phyloP scores from a whole-genome alignment of 2,329 filamentous ascomycete species.

The Hypoxylon sp. region DNA sequence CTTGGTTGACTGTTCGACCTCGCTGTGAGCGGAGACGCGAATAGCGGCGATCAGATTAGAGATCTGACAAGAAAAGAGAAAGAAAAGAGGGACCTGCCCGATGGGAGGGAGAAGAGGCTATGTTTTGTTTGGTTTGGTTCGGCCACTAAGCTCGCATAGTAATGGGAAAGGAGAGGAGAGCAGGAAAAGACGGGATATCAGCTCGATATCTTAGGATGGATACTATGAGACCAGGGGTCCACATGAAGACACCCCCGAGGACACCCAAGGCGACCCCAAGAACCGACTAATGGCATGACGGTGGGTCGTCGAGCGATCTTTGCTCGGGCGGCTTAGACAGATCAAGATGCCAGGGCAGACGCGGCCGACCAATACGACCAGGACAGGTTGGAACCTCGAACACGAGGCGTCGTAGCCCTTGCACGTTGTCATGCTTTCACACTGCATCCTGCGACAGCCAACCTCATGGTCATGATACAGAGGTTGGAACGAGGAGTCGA shows the following conservation, averaged over 20 bases:
- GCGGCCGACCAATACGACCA: slow-evolving; percentile 19
- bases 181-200: slow-evolving; percentile 35
- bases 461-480: slow-evolving; percentile 40
- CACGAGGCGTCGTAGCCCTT: slow-evolving; percentile 30
- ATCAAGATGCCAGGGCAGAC: slow-evolving; percentile 34
- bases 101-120: slow-evolving; percentile 50
- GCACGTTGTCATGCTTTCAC: slow-evolving; percentile 25
- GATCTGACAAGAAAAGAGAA: slow-evolving; percentile 37
- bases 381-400: slow-evolving; percentile 14
- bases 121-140: slow-evolving; percentile 52
- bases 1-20: slow-evolving; percentile 39
- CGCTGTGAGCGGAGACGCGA: slow-evolving; percentile 43
- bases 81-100: slow-evolving; percentile 55
- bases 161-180: slow-evolving; percentile 44
- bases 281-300: slow-evolving; percentile 38
- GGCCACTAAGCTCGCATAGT: slow-evolving; percentile 35
- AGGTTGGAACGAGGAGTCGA: slow-evolving; percentile 36
- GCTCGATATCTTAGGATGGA: slow-evolving; percentile 27
- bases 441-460: slow-evolving; percentile 40
- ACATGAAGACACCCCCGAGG: slow-evolving; percentile 37
- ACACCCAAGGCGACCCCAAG: slow-evolving; percentile 27
- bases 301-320: slow-evolving; percentile 41
- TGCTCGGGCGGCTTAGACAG: slow-evolving; percentile 29
- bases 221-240: slow-evolving; percentile 43
- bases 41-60: slow-evolving; percentile 45